Conservation (phyloP, 306 rosid species). For the Oemleria cerasiformis region DNA sequence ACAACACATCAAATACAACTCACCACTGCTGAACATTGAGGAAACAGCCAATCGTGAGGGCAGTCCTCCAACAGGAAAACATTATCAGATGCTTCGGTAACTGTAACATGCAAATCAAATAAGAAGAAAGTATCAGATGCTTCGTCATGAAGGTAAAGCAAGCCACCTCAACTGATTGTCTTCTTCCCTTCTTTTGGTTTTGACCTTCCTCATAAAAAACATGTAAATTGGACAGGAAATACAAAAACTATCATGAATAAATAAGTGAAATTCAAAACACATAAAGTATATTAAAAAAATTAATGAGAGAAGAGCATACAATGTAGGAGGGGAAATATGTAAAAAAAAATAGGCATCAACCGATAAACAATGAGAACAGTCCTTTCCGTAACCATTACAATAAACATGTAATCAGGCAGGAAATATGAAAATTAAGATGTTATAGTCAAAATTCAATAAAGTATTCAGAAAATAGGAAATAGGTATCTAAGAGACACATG, state of each 20-base stretch:
- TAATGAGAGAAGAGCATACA: background rate
- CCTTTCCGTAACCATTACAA: too few species aligned
- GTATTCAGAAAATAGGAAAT: too few species aligned
- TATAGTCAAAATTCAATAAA: too few species aligned
- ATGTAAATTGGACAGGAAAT: background rate
- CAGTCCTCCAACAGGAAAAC: constrained; percentile 84
- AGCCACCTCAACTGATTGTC: constrained; percentile 1
- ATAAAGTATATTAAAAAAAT: background rate
- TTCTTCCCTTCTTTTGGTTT: background rate
- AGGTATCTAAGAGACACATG: background rate
- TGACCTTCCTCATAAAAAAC: background rate
- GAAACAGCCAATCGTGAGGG: constrained; percentile 97
- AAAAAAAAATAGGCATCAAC: background rate
- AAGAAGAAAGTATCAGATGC: background rate
- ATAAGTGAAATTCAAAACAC: constrained; percentile 6
- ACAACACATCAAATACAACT: constrained; percentile 28
- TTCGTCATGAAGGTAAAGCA: constrained; percentile 7
- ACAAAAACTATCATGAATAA: background rate
- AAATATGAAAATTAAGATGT: too few species aligned
- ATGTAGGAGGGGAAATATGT: background rate
- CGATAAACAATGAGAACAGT: too few species aligned
- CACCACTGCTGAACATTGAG: constrained; percentile 96
- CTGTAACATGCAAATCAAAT: constrained; percentile 45
- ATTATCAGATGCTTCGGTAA: constrained; percentile 57
- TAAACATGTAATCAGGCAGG: too few species aligned